phyloP scores from a whole-genome alignment of 2,329 filamentous ascomycete species.

The Aspergillus unguis region DNA sequence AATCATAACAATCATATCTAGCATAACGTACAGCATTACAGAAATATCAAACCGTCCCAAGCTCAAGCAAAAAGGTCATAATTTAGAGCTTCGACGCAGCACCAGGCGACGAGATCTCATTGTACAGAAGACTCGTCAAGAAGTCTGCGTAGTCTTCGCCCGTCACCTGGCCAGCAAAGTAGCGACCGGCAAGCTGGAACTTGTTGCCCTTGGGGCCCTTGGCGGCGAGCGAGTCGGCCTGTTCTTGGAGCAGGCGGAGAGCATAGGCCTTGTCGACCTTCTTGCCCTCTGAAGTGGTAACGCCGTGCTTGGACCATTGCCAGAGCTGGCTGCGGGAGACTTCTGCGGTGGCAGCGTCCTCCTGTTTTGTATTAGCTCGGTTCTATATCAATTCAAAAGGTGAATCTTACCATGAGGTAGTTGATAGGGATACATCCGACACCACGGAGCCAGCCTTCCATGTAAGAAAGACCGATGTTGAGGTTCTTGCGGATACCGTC shows the following conservation, averaged over 20 bases:
- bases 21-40: background rate
- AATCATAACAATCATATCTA: background rate
- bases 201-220: conserved; percentile 87
- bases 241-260: conserved; percentile 80
- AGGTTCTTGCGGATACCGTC: conserved; percentile 96
- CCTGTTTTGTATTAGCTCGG: conserved; percentile 37
- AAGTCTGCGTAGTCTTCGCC: conserved; percentile 98
- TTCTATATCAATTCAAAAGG: background rate
- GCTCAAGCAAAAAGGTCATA: background rate
- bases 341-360: conserved; percentile 95
- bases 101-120: conserved; percentile 56
- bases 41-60: background rate
- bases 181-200: conserved; percentile 83
- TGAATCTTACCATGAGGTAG: conserved; percentile 70
- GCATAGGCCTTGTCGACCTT: conserved; percentile 90
- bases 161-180: conserved; percentile 89
- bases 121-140: conserved; percentile 80
- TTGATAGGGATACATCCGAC: conserved; percentile 97
- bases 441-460: conserved; percentile 96
- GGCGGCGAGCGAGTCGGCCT: conserved; percentile 68
- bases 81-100: conserved; percentile 62
- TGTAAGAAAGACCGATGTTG: conserved; percentile 93
- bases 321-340: conserved; percentile 91
- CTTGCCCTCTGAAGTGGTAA: conserved; percentile 82
- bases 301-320: conserved; percentile 81